A percentile compares a stretch with the other conserved stretches of the same genome.
These are phyloP conservation scores for Chloris gayana DNA, from an alignment of 176 grass and related monocot genomes.

Conservation along the genomic window DNA sequence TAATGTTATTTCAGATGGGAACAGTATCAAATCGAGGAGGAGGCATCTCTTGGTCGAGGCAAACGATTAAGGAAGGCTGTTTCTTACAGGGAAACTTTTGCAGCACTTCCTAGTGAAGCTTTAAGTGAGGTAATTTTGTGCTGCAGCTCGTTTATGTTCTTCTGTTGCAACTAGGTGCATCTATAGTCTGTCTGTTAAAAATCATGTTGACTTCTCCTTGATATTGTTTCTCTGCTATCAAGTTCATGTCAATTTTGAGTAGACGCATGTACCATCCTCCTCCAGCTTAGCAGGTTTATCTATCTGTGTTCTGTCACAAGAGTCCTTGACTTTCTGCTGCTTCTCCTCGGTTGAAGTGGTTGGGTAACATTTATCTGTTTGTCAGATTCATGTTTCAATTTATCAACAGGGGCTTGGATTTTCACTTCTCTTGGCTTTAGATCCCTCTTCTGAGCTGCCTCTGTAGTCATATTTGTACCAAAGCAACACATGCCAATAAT, in stretches of 20 bases:
- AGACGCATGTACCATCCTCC: neutral
- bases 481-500: neutral
- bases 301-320: conserved; percentile 32
- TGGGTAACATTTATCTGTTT: conserved; percentile 44
- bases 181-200: conserved; percentile 8
- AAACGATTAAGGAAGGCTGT: conserved; percentile 97
- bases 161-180: conserved; percentile 12
- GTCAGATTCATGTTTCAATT: conserved; percentile 33
- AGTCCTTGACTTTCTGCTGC: conserved; percentile 36
- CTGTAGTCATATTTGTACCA: conserved; percentile 9
- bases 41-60: conserved; percentile 89
- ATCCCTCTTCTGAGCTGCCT: conserved; percentile 75
- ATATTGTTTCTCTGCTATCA: neutral
- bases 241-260: conserved; percentile 10
- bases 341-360: conserved; percentile 24
- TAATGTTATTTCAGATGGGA: conserved; percentile 77
- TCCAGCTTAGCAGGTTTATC: conserved; percentile 31
- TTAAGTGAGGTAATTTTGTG: conserved; percentile 82
- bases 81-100: conserved; percentile 96
- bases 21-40: conserved; percentile 93
- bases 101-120: conserved; percentile 86
- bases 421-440: conserved; percentile 51
- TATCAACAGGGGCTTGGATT: conserved; percentile 24
- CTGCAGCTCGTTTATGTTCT: conserved; percentile 4
- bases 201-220: neutral